Base-by-base conservation (phyloP, 331 rosid genomes). In the Arachis monticola region DNA sequence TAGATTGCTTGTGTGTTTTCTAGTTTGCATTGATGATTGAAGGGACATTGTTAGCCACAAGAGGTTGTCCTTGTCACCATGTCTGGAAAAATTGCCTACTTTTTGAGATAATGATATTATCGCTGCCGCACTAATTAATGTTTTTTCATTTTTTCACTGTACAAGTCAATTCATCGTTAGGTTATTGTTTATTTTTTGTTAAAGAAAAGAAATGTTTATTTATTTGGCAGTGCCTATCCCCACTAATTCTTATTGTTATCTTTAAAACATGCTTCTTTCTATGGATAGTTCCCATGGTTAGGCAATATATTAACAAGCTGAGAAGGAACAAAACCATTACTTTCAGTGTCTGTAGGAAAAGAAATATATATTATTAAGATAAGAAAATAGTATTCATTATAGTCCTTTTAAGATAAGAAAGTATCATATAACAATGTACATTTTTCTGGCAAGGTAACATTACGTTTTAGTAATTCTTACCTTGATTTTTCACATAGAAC, bases 211-310 rank as follows among this genome's bases (percentile, higher is more conserved):
- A 9, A 22, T 8, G 5, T 66, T 66, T 46, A 45, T 66, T 66
- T 46, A 66, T 10, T 22, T 27, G 32, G 71, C 44, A 3, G 22
- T 66, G 30, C 8, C 55, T 7, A 9, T 64, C 52, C 1, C 55
- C 70, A 35, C 40, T 7, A 64, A 64, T 64, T 64, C 22, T 47
- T 66, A 22, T 66, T 35, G 6, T 47, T 47, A 66, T 46, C 58
- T 66, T 47, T 66, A 22, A 66, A 30, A 1, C 10, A 6, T 42
- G 5, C 47, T 11, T 35, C 17, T 46, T 66, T 66, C 71, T 66
- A 22, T 47, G 6, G 6, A 38, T 22, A 22, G 27, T 38, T 62
- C 12, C 67, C 7, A 35, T 38, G 48, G 67, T 35, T 35, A 38
- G 47, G 35, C n/a, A 57, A 57, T 35, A 35, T 35, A 35, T 35